These are phyloP conservation scores for Panicum miliaceum DNA, from an alignment of 176 grass and related monocot genomes.

Conservation along the genomic window DNA sequence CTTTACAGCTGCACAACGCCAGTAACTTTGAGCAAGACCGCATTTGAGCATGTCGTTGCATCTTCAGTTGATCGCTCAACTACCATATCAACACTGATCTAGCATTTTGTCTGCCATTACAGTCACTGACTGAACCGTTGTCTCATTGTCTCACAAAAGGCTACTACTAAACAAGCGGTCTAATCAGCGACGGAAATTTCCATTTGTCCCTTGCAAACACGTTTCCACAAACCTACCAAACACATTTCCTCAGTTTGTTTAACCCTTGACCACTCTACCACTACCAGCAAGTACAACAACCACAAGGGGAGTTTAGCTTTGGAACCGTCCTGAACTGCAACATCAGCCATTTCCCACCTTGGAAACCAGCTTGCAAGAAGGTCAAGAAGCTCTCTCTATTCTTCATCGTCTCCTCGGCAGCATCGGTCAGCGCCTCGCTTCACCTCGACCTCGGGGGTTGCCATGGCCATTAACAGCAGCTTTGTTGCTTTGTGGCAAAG, in stretches of 20 bases:
- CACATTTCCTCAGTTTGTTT: not conserved
- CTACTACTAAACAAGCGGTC: not conserved
- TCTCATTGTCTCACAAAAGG: not conserved
- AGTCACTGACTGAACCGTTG: not conserved
- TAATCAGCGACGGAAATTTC: conserved; percentile 13
- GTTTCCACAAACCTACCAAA: not conserved
- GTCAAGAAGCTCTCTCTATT: conserved; percentile 1
- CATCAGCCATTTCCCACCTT: not conserved
- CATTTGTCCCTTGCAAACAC: conserved; percentile 14
- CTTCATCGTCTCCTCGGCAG: not conserved
- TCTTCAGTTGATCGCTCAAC: not conserved
- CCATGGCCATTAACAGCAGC: conserved; percentile 36
- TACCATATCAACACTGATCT: conserved; percentile 25
- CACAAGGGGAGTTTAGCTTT: not conserved
- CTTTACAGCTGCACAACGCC: not conserved
- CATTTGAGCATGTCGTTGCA: not conserved
- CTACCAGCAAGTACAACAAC: not conserved
- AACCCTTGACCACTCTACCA: conserved; percentile 12
- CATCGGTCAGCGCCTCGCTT: not conserved
- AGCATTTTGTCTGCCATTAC: conserved; percentile 19
- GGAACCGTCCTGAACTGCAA: not conserved
- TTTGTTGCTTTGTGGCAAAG: conserved; percentile 63
- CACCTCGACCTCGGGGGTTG: conserved; percentile 34
- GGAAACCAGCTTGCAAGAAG: not conserved
- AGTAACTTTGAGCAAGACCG: not conserved